Evolutionary conservation across 345 rosid species (phyloP).

Genomic region (Excoecaria agallocha): DNA sequence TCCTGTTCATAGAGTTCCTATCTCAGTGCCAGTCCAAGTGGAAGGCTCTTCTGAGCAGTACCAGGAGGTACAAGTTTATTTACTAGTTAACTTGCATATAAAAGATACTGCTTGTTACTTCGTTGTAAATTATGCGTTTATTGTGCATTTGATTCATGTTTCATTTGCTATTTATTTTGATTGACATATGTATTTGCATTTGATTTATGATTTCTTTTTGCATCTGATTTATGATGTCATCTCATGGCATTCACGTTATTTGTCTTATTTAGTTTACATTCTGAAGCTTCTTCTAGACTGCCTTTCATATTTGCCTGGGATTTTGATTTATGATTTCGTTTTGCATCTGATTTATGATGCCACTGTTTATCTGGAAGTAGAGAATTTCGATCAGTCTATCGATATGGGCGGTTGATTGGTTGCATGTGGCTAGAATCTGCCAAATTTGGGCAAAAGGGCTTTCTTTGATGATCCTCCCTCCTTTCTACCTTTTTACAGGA

Average conservation of each 20-base stretch:
- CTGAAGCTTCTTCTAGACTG: too few species aligned
- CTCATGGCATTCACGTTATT: background rate
- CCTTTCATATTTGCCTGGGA: background rate
- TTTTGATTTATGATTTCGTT: too few species aligned
- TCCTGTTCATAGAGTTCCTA: slow-evolving; percentile 39
- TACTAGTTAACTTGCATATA: background rate
- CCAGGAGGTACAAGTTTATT: slow-evolving; percentile 32
- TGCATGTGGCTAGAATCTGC: background rate
- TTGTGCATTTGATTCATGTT: background rate
- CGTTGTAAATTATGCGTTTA: background rate
- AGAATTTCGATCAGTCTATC: background rate
- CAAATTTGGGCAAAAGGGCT: background rate
- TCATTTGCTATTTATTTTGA: background rate
- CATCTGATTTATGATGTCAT: background rate
- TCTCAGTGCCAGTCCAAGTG: slow-evolving; percentile 34
- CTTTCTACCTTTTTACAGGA: background rate
- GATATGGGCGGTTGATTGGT: background rate
- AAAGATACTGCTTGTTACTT: background rate
- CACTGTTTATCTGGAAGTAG: background rate
- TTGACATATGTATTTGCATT: background rate
- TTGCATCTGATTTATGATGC: too few species aligned
- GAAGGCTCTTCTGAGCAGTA: slow-evolving; percentile 41
- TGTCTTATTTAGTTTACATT: too few species aligned
- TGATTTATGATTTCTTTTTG: too few species aligned
- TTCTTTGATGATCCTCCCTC: background rate